Evolutionary conservation across 2,329 filamentous ascomycete species (phyloP).

Genomic region (Xylaria sp.): DNA sequence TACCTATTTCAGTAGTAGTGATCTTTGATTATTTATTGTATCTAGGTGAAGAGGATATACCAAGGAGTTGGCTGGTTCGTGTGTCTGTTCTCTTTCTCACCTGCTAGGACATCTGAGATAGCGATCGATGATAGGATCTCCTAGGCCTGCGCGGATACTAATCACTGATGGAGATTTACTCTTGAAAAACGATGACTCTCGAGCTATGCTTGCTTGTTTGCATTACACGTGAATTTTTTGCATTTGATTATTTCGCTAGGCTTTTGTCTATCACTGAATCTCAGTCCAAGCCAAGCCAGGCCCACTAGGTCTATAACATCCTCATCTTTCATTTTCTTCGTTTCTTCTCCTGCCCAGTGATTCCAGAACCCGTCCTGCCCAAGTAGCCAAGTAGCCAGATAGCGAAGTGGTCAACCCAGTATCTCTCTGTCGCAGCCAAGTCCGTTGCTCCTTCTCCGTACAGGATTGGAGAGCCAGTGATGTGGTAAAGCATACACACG

Average conservation of each 20-base stretch:
- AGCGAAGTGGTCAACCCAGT: not conserved
- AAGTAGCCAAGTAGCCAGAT: no score
- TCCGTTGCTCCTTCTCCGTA: slow-evolving; percentile 2
- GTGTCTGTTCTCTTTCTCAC: slow-evolving; percentile 2
- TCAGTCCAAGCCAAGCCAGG: not conserved
- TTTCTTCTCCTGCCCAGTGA: not conserved
- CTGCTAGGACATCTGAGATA: not conserved
- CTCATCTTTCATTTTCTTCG: no score
- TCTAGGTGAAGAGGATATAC: not conserved
- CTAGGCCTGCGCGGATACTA: not conserved
- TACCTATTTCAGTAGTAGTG: slow-evolving; percentile 12
- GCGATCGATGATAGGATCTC: not conserved
- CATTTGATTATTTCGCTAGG: not conserved
- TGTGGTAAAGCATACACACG: no score
- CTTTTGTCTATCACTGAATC: slow-evolving; percentile 25
- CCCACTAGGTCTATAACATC: slow-evolving; percentile 10
- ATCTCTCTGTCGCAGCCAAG: no score
- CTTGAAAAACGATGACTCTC: not conserved
- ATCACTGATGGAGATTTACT: not conserved
- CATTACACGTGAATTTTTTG: not conserved
- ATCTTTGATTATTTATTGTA: slow-evolving; percentile 11
- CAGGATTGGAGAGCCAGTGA: not conserved
- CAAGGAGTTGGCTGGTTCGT: not conserved
- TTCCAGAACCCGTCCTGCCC: not conserved
- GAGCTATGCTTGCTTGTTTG: not conserved